Conservation (phyloP, 2,329 filamentous ascomycete genomes). For the Cytospora leucostoma region DNA sequence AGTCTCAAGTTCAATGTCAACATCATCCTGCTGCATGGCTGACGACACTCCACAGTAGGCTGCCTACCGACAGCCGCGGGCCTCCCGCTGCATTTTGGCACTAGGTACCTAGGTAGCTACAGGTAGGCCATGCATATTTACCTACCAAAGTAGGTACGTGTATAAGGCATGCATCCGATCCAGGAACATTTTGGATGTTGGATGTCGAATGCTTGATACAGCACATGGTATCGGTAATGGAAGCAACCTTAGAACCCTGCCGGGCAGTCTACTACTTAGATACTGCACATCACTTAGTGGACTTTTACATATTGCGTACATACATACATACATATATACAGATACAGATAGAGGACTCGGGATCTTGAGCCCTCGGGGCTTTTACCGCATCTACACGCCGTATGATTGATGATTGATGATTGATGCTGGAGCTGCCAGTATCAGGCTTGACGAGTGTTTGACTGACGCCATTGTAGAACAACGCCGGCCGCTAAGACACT, state of each 20-base stretch:
- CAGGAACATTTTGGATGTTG: background rate
- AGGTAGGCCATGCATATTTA: too few relatives aligned
- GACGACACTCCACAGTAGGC: slow-evolving; percentile 1
- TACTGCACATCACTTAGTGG: background rate
- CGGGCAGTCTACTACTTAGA: background rate
- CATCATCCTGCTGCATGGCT: slow-evolving; percentile 1
- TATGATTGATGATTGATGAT: background rate
- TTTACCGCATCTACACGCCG: background rate
- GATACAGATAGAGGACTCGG: background rate
- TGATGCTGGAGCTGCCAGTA: background rate
- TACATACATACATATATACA: too few relatives aligned
- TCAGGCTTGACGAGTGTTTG: background rate
- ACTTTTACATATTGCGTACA: background rate
- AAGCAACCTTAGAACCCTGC: background rate
- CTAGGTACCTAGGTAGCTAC: background rate
- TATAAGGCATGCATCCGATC: background rate
- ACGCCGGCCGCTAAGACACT: background rate
- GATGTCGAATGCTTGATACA: background rate
- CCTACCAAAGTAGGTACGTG: background rate
- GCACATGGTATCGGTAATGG: too few relatives aligned
- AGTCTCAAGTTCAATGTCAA: too few relatives aligned
- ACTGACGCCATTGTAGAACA: background rate
- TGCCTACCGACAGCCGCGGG: background rate
- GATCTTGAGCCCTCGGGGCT: background rate
- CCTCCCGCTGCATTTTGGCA: background rate